Percentiles rank a stretch among this genome's conserved stretches.
Evolutionary conservation across 2,329 filamentous ascomycete genomes (phyloP).

Genomic region (Xylariaceae sp.): DNA sequence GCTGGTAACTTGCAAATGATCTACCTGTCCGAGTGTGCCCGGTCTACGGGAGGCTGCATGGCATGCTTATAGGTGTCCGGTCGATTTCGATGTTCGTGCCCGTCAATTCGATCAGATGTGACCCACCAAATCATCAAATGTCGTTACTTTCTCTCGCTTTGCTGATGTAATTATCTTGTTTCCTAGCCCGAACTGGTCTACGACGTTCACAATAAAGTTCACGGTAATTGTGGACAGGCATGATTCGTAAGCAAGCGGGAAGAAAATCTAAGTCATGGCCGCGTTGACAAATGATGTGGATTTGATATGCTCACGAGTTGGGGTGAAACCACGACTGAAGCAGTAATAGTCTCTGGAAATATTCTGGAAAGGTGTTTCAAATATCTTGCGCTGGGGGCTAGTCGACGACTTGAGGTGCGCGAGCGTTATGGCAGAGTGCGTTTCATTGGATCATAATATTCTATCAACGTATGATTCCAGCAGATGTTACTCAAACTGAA

Average conservation of each 20-base stretch:
- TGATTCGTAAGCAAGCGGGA: neutral
- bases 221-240: neutral
- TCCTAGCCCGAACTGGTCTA: no score
- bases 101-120: constrained; percentile 31
- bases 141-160: constrained; percentile 14
- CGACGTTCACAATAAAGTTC: no score
- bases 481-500: neutral
- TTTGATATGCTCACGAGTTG: neutral
- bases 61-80: constrained; percentile 31
- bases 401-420: neutral
- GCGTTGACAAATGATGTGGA: neutral
- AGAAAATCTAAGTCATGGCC: neutral
- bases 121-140: constrained; percentile 18
- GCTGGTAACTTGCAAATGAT: constrained; percentile 38
- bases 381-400: constrained; percentile 3
- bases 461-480: neutral
- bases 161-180: neutral
- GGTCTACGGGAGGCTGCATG: constrained; percentile 40
- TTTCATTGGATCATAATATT: no score
- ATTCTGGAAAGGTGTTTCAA: neutral
- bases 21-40: constrained; percentile 33
- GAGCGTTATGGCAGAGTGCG: no score
- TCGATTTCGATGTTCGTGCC: constrained; percentile 29
- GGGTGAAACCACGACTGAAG: constrained; percentile 2
- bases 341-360: neutral